A percentile compares a stretch with the other conserved stretches of the same genome.
Conservation (phyloP, 2,329 filamentous ascomycete genomes). For the Xylariaceae sp. region DNA sequence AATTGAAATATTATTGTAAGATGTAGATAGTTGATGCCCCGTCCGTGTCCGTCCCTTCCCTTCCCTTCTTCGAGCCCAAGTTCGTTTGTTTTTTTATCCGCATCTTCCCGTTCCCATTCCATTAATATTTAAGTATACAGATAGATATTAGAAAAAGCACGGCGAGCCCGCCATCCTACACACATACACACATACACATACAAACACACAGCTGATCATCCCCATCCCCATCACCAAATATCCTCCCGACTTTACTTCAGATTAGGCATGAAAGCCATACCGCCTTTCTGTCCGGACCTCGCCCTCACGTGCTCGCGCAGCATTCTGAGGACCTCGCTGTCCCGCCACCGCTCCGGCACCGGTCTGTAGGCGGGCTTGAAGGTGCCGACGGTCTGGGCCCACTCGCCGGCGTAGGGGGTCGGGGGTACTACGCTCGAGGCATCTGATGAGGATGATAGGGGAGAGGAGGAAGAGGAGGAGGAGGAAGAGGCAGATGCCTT, state of each 20-base stretch:
- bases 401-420: slow-evolving; percentile 61
- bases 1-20: too few relatives aligned
- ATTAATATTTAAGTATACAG: too few relatives aligned
- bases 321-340: slow-evolving; percentile 71
- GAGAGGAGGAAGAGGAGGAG: slow-evolving; percentile 22
- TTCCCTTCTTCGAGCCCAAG: too few relatives aligned
- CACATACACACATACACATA: background rate
- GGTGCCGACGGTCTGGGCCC: slow-evolving; percentile 92
- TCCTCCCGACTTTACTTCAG: too few relatives aligned
- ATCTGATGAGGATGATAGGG: slow-evolving; percentile 14
- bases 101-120: too few relatives aligned
- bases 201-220: background rate
- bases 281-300: slow-evolving; percentile 46
- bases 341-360: slow-evolving; percentile 78
- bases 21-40: too few relatives aligned
- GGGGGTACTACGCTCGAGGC: slow-evolving; percentile 19
- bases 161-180: too few relatives aligned
- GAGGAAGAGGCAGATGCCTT: slow-evolving; percentile 25
- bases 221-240: too few relatives aligned
- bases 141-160: too few relatives aligned
- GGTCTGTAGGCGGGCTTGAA: slow-evolving; percentile 92
- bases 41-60: too few relatives aligned
- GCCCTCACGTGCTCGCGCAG: slow-evolving; percentile 75
- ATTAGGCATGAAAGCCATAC: slow-evolving; percentile 54
- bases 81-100: too few relatives aligned